Percentiles rank a stretch among this genome's conserved stretches.
Conservation (phyloP, 805 yeast genomes). For the Kodamaea restingae region DNA sequence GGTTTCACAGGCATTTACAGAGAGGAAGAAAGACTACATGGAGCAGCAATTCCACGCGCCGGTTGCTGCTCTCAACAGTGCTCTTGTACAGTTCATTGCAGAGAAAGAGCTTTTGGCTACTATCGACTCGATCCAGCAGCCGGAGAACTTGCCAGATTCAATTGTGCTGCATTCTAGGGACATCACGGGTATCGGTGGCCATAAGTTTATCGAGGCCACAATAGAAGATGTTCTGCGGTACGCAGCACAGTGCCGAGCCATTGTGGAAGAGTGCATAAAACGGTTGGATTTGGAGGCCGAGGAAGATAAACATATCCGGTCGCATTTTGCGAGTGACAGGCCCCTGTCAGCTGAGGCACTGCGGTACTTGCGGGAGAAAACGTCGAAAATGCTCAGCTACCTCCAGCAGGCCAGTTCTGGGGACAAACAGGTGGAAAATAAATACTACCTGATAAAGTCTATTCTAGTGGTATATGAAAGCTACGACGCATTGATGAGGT, state of each 20-base stretch:
- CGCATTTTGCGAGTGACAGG: constrained; percentile 49
- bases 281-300: constrained; percentile 46
- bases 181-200: constrained; percentile 52
- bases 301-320: constrained; percentile 52
- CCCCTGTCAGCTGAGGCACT: constrained; percentile 43
- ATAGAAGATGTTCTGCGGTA: constrained; percentile 44
- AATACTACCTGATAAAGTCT: constrained; percentile 47
- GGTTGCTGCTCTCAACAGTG: constrained; percentile 41
- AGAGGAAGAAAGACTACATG: constrained; percentile 56
- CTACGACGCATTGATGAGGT: constrained; percentile 24
- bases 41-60: constrained; percentile 45
- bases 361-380: constrained; percentile 32
- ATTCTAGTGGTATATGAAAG: constrained; percentile 44
- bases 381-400: constrained; percentile 45
- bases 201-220: constrained; percentile 35
- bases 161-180: constrained; percentile 54
- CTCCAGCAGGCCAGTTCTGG: constrained; percentile 57
- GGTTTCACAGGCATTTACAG: constrained; percentile 62
- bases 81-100: constrained; percentile 42
- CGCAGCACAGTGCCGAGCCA: constrained; percentile 35
- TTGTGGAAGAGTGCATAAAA: constrained; percentile 45
- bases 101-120: constrained; percentile 57
- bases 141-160: constrained; percentile 55
- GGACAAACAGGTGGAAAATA: constrained; percentile 49
- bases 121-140: constrained; percentile 55